Percentiles rank a stretch among this genome's conserved stretches.
Conservation (phyloP, 106 monocot species). For the Acorus gramineus region DNA sequence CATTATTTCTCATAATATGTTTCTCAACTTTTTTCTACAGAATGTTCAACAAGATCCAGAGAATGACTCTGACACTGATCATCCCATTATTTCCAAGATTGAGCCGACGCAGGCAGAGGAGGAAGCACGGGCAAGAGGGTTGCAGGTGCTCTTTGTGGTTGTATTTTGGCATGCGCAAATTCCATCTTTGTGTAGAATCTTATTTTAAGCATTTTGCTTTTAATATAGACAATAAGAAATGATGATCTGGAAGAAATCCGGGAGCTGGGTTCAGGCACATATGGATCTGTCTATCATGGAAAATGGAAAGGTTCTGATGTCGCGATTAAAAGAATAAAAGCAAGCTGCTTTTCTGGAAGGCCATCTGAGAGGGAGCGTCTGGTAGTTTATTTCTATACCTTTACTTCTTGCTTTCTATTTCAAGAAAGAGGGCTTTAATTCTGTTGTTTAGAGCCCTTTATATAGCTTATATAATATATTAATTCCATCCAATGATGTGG, state of each 20-base stretch:
- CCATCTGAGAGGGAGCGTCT: slow-evolving; percentile 87
- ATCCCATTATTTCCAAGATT: slow-evolving; percentile 35
- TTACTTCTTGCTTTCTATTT: background rate
- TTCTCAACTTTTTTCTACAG: slow-evolving; percentile 25
- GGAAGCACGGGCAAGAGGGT: slow-evolving; percentile 73
- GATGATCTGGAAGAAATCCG: slow-evolving; percentile 83
- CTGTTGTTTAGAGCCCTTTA: too few species aligned
- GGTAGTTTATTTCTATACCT: slow-evolving; percentile 25
- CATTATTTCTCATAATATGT: too few species aligned
- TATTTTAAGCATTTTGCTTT: background rate
- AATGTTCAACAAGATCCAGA: slow-evolving; percentile 32
- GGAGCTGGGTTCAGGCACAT: slow-evolving; percentile 82
- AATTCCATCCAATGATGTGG: too few species aligned
- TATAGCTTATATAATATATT: too few species aligned
- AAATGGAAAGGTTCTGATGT: slow-evolving; percentile 97
- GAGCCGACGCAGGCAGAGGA: slow-evolving; percentile 68
- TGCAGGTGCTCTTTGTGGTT: slow-evolving; percentile 47
- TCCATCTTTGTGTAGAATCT: too few species aligned
- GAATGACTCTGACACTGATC: slow-evolving; percentile 30
- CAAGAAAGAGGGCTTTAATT: background rate
- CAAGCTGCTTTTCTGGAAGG: slow-evolving; percentile 82
- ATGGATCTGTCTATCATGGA: slow-evolving; percentile 82
- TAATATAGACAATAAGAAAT: slow-evolving; percentile 71
- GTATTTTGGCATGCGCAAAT: background rate
- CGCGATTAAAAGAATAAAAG: slow-evolving; percentile 91